Evolutionary conservation across 1,284 basidiomycete genomes (phyloP), one percentile per base, ranked within the genome.

Genomic region (Caloboletus firmus): DNA sequence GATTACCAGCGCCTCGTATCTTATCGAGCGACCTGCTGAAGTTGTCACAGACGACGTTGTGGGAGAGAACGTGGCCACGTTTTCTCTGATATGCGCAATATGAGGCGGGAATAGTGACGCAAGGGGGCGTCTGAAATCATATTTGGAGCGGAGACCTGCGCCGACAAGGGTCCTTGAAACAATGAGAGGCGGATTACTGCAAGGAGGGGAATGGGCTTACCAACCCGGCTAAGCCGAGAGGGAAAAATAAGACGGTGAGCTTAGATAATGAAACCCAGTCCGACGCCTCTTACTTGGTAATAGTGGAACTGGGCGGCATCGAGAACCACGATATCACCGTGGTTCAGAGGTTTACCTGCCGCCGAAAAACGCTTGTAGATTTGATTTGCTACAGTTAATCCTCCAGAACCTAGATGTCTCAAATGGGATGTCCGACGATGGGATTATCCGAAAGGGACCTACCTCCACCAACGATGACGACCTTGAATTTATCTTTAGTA

Each of bases 1-100:
- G 48, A 99, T 90, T 37, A 98, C 86, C 26, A 99, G 81, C 44
- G 83, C 81, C 61, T 98, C 95, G 72, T 98, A 98, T 5, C 80
- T 78, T 53, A 98, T 73, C 52, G 80, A 83, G 41, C 82, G 78
- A 31, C 95, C 94, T 36, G 81, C 77, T 7, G 81, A 76, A 13
- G 87, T 87, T 12, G 83, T 86, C 53, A 98, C 75, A 45, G 85
- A 82, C 59, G 92, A 95, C 13, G 79, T 76, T 24, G 79, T 78
- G 1, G 70, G 83, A 37, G 84, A 92, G 62, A 82, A 87, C 52
- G 93, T 95, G 54, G 73, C 84, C 52, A 69, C 83, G 0, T 95
- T 98, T 70, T 79, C 84, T 53, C 95, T 95, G 62, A 95, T 85
- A 65, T 89, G 87, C 11, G 81, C 76, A 57, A 97, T 83, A 63